Evolutionary conservation across 768 basidiomycete genomes (phyloP), one percentile per base, ranked within the genome.

Genomic region (Lactifluus echinatus): DNA sequence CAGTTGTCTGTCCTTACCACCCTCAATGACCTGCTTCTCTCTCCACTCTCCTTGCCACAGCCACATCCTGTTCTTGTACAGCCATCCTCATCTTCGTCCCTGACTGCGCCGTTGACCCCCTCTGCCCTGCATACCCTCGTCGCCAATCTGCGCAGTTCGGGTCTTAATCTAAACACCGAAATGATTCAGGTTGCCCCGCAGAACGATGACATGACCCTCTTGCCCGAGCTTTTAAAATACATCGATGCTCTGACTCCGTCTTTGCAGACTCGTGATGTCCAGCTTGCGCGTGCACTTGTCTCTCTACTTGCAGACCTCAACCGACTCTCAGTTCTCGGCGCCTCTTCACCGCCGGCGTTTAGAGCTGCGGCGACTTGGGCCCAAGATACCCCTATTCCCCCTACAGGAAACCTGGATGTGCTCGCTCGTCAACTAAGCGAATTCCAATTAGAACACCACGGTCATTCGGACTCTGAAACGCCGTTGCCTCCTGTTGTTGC

Each of bases 1-100:
- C 84, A 89, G 64, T 78, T 76, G 57, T 87, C 86, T 17, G 89
- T 86, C 67, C 65, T 91, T 24, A 83, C 82, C 74, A 86, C 85
- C 2, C 73, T 92, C 46, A 81, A 83, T 63, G 83, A 81, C 67
- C 74, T 90, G 21, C 78, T 90, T 19, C 78, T 89, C 21, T 49
- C 33, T 80, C 81, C 31, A 73, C 73, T 78, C 15, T 83, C 24
- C 79, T 82, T 57, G 76, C 81, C 66, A 77, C 82, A 34, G 74
- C 82, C 48, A n/a, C 79, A 82, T 65, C 83, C 84, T 10, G 78
- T 83, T 75, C 79, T 82, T 19, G 55, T 64, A 3, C 45, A 60
- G 15, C 50, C n/a, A n/a, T n/a, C 64, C 8, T 66, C 71, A 43
- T 62, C 72, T 51, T 62, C 68, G 15, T 67, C 74, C 6, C 52